Percentiles rank a stretch among this genome's conserved stretches.
Evolutionary conservation across 176 grass and related monocot genomes (phyloP).

Genomic region (Raddia distichophylla): DNA sequence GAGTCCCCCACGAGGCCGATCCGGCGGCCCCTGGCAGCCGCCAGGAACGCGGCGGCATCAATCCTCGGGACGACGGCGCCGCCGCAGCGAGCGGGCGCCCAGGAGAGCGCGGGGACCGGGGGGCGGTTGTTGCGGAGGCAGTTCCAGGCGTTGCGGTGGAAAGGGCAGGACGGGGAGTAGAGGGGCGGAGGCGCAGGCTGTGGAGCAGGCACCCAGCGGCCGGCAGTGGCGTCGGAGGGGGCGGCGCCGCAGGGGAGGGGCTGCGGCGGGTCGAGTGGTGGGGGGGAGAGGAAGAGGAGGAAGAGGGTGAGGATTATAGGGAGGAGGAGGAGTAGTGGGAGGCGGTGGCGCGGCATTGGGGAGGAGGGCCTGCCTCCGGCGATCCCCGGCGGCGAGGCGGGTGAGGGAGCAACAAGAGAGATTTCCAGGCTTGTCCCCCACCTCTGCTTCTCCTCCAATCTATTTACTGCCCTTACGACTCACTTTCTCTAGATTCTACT

Average conservation of each 20-base stretch:
- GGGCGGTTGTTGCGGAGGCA: constrained; percentile 71
- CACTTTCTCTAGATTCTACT: too few relatives aligned
- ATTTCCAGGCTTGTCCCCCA: too few relatives aligned
- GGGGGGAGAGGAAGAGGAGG: constrained; percentile 32
- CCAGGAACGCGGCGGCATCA: constrained; percentile 62
- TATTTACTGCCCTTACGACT: too few relatives aligned
- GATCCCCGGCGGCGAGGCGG: constrained; percentile 36
- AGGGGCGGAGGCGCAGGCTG: constrained; percentile 36
- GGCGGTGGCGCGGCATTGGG: constrained; percentile 45
- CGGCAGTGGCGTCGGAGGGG: constrained; percentile 59
- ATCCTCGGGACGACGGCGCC: constrained; percentile 61
- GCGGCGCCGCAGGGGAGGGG: constrained; percentile 64
- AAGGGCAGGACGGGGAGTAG: constrained; percentile 72
- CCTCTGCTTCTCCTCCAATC: too few relatives aligned
- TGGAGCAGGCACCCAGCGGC: constrained; percentile 56
- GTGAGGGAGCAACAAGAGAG: not conserved
- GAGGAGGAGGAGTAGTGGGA: constrained; percentile 40
- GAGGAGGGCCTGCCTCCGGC: constrained; percentile 13
- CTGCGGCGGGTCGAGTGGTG: not conserved
- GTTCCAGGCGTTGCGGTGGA: constrained; percentile 95
- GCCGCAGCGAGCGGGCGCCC: constrained; percentile 74
- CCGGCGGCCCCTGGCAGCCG: constrained; percentile 47
- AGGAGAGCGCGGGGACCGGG: constrained; percentile 59
- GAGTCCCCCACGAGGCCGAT: constrained; percentile 84
- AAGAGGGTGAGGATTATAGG: constrained; percentile 38